These are phyloP conservation scores for Moringa oleifera DNA, from an alignment of 345 rosid species.

Conservation along the genomic window DNA sequence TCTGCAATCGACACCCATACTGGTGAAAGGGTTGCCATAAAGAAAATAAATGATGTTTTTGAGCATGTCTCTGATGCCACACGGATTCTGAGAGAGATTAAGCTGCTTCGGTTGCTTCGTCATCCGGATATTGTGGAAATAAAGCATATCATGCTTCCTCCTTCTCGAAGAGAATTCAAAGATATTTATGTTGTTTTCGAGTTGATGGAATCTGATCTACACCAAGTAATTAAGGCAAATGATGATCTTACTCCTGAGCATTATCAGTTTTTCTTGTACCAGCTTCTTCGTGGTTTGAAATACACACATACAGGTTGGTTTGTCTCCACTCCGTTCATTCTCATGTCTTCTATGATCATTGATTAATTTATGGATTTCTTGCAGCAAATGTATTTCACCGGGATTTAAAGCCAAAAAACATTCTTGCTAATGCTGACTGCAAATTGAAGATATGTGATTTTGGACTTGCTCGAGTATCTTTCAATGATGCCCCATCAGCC, in stretches of 20 bases:
- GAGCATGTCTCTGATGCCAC: slow-evolving; percentile 99
- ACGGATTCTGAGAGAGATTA: slow-evolving; percentile 91
- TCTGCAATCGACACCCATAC: slow-evolving; percentile 84
- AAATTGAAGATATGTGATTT: slow-evolving; percentile 97
- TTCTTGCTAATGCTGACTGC: slow-evolving; percentile 98
- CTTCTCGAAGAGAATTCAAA: slow-evolving; percentile 85
- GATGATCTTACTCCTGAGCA: slow-evolving; percentile 98
- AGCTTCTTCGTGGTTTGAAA: slow-evolving; percentile 95
- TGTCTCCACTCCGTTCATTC: slow-evolving; percentile 13
- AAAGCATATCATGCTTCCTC: slow-evolving; percentile 97
- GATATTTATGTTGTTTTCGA: slow-evolving; percentile 96
- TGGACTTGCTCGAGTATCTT: slow-evolving; percentile 97
- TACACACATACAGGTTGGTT: slow-evolving; percentile 79
- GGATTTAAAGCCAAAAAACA: slow-evolving; percentile 96
- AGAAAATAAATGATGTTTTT: slow-evolving; percentile 93
- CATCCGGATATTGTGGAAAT: slow-evolving; percentile 96
- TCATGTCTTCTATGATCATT: slow-evolving; percentile 3
- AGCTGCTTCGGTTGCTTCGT: slow-evolving; percentile 83
- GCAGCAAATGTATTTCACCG: slow-evolving; percentile 96
- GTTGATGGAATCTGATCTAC: slow-evolving; percentile 98
- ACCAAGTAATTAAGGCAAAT: slow-evolving; percentile 93
- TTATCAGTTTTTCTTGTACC: slow-evolving; percentile 92
- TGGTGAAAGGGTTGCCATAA: slow-evolving; percentile 87
- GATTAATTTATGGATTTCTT: slow-evolving; percentile 20
- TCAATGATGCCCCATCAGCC: slow-evolving; percentile 96